Base-by-base conservation (phyloP, 352 stramenopile species). In the Phytophthora pseudosyringae region DNA sequence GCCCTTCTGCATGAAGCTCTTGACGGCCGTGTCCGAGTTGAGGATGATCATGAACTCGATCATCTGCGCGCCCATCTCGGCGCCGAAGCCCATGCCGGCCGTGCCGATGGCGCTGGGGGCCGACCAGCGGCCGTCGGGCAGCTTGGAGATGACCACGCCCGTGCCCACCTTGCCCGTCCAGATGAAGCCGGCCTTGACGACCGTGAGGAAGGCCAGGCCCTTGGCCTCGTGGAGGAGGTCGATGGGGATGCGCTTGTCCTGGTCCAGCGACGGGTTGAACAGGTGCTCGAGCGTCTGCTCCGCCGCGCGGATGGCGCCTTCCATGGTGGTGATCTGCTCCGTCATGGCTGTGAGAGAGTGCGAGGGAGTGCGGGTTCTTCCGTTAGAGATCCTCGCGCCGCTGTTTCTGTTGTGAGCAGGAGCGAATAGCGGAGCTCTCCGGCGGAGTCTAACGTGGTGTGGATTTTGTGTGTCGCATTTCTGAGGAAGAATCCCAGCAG, bases 61-160 rank as follows among this genome's bases (percentile, higher is more conserved):
- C 66, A 94, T 66, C 67, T 96, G 80, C 13, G 80, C 88, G 49
- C 88, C 88, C 40, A 89, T 64, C 70, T 96, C 84, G 36, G 82
- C 77, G 38, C 88, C 88, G 67, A 91, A 86, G 60, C 89, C 91
- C 78, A 98, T 93, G 44, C 94, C 94, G 25, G 86, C 82, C 28
- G 95, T 94, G 44, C 89, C 95, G 65, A 99, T 98, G 6, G 96
- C 95, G 21, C 88, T 98, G 13, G 97, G 97, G 13, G 96, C 94
- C 41, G 91, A 98, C 96, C 97, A 99, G 44, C 90, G 93, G 11
- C 96, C 95, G 72, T 98, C 94, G 3, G 86, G 85, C 9, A 98
- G 83, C 61, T 97, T 94, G 13, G 95, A 86, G 66, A 99, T 86
- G 13, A 99, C 91, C 46, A 99, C 85, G 40, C 97, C 97, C 49